These are phyloP conservation scores for Sphagnum contortum DNA, from an alignment of 225 moss, liverwort and hornwort species.

Conservation along the genomic window DNA sequence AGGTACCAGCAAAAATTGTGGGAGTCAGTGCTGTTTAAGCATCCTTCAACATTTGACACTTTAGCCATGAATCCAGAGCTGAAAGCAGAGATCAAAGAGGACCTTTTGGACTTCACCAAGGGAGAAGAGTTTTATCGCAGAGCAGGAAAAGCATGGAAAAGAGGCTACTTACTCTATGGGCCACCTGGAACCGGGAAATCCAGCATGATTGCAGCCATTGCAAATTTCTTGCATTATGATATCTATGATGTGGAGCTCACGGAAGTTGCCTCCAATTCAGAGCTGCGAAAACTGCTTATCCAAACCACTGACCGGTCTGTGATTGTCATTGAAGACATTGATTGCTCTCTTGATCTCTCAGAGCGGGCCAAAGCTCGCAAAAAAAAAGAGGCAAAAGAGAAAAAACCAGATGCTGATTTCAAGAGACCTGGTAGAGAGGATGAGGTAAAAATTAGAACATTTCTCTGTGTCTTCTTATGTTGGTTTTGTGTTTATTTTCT, in stretches of 20 bases:
- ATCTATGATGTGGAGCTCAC: slow-evolving; percentile 6
- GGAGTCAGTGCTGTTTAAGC: slow-evolving; percentile 3
- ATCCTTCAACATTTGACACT: slow-evolving; percentile 5
- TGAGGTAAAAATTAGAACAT: neutral
- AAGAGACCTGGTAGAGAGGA: neutral
- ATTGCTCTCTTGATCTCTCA: slow-evolving; percentile 3
- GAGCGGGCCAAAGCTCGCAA: slow-evolving; percentile 3
- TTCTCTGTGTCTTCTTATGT: too few species aligned
- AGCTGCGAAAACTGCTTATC: slow-evolving; percentile 2
- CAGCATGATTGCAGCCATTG: slow-evolving; percentile 2
- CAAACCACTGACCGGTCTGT: slow-evolving; percentile 4
- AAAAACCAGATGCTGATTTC: neutral
- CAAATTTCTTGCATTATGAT: slow-evolving; percentile 5
- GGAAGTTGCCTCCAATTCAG: neutral
- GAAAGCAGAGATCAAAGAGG: slow-evolving; percentile 1
- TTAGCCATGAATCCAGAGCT: slow-evolving; percentile 5
- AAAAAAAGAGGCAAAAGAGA: neutral
- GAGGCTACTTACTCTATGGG: slow-evolving; percentile 6
- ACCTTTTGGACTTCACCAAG: slow-evolving; percentile 1
- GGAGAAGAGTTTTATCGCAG: slow-evolving; percentile 2
- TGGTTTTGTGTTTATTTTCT: too few species aligned
- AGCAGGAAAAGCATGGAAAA: slow-evolving; percentile 4
- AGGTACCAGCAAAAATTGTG: neutral
- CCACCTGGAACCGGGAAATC: slow-evolving; percentile 4
- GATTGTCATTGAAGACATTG: slow-evolving; percentile 8